Base-by-base conservation (phyloP, 163 green algal genomes). In the Volvox carteri region DNA sequence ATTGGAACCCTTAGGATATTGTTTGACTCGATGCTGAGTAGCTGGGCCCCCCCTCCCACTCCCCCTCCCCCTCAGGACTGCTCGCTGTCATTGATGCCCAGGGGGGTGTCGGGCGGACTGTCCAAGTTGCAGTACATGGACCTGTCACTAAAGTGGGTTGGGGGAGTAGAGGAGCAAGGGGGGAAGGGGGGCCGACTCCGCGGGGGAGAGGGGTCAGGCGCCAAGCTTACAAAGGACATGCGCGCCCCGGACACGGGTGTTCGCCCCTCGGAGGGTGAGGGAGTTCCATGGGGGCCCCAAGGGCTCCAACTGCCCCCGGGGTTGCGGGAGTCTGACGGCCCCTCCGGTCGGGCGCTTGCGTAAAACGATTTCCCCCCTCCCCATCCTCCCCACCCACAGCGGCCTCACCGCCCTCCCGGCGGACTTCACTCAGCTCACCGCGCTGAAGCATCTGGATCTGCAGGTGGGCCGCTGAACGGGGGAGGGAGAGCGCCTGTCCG, bases 31-130 rank as follows among this genome's bases (percentile, higher is more conserved):
- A n/a, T n/a, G n/a, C n/a, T n/a, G n/a, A n/a, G n/a, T n/a, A n/a
- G n/a, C n/a, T n/a, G n/a, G n/a, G n/a, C n/a, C n/a, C n/a, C n/a
- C n/a, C n/a, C n/a, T n/a, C n/a, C n/a, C n/a, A n/a, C n/a, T n/a
- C n/a, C n/a, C n/a, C n/a, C n/a, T n/a, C n/a, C 39, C 54, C 23
- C 48, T 18, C 81, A 87, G 81, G 81, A 87, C 81, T 87, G 81
- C 65, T 80, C 65, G 14, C 65, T 87, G 65, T 79, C 81, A 46
- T 35, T 80, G 33, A 72, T 87, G 46, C 81, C 65, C 0, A 33
- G 65, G 4, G 81, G 81, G 41, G 30, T 87, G 28, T 42, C 65
- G 33, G 1, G 46, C 19, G 81, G 62, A 33, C 67, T 87, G 48
- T 58, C 33, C 33, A 62, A 46, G 25, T 65, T 87, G 65, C 33